Conservation (phyloP, 2,329 filamentous ascomycete genomes). For the Ophiostoma australiae region DNA sequence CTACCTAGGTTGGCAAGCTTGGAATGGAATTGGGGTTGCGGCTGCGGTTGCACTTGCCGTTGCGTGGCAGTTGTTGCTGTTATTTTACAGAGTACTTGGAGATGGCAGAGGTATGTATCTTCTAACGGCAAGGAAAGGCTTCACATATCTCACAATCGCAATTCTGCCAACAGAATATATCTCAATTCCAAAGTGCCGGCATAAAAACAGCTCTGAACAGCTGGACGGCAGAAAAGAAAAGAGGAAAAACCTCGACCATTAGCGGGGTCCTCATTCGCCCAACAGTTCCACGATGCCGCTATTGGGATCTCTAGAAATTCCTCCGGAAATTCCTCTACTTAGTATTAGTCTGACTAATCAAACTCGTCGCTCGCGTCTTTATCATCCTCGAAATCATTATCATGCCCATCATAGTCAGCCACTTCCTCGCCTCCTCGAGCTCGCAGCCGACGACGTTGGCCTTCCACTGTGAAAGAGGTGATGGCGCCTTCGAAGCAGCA, state of each 20-base stretch:
- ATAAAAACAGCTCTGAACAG: background rate
- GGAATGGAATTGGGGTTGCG: conserved; percentile 1
- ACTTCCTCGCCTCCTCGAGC: too few species aligned
- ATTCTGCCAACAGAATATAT: background rate
- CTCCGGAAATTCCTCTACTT: background rate
- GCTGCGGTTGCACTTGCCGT: background rate
- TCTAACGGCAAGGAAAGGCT: too few species aligned
- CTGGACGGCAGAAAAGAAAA: conserved; percentile 9
- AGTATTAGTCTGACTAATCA: background rate
- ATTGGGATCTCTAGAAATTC: background rate
- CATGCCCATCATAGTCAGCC: too few species aligned
- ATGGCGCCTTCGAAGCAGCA: too few species aligned
- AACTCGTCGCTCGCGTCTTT: background rate
- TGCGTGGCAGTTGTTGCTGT: background rate
- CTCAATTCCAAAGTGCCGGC: background rate
- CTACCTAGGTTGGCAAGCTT: background rate
- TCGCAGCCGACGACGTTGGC: too few species aligned
- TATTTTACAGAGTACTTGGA: background rate
- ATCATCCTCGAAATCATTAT: background rate
- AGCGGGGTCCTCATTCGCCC: conserved; percentile 22
- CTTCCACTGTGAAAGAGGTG: too few species aligned
- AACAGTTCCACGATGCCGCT: conserved; percentile 13
- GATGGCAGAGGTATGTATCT: too few species aligned
- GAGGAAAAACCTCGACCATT: conserved; percentile 20
- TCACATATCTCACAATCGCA: background rate